Conservation (phyloP, 352 stramenopile species). For the Phytophthora aleatoria region DNA sequence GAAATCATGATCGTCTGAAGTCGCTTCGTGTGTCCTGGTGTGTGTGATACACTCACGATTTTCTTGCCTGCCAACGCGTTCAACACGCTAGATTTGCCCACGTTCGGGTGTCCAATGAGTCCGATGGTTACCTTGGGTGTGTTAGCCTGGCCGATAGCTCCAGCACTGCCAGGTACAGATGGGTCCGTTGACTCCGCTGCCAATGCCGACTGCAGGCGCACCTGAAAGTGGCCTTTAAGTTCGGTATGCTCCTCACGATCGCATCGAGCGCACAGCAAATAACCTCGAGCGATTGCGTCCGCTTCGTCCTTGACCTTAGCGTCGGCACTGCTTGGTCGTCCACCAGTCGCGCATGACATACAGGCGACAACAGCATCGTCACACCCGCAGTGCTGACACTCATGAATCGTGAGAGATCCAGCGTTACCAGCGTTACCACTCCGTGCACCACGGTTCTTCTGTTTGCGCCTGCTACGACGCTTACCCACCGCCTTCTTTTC, state of each 20-base stretch:
- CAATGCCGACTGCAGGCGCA: constrained; percentile 43
- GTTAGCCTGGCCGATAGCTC: constrained; percentile 40
- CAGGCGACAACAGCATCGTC: constrained; percentile 67
- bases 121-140: constrained; percentile 78
- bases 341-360: constrained; percentile 55
- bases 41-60: constrained; percentile 87
- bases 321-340: constrained; percentile 30
- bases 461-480: constrained; percentile 59
- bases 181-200: constrained; percentile 34
- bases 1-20: constrained; percentile 88
- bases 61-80: constrained; percentile 89
- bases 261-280: constrained; percentile 72
- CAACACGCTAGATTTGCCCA: constrained; percentile 89
- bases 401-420: constrained; percentile 18
- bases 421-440: constrained; percentile 16
- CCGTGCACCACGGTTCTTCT: constrained; percentile 48
- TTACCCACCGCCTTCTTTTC: constrained; percentile 50
- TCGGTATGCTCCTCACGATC: constrained; percentile 72
- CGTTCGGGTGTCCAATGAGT: constrained; percentile 89
- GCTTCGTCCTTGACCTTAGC: constrained; percentile 49
- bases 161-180: constrained; percentile 24
- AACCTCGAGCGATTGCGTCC: constrained; percentile 63
- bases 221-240: constrained; percentile 64
- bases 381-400: constrained; percentile 77
- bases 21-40: constrained; percentile 84